These are phyloP conservation scores for Tylopilus orsonianus DNA, from an alignment of 1,284 basidiomycete species.

Conservation along the genomic window DNA sequence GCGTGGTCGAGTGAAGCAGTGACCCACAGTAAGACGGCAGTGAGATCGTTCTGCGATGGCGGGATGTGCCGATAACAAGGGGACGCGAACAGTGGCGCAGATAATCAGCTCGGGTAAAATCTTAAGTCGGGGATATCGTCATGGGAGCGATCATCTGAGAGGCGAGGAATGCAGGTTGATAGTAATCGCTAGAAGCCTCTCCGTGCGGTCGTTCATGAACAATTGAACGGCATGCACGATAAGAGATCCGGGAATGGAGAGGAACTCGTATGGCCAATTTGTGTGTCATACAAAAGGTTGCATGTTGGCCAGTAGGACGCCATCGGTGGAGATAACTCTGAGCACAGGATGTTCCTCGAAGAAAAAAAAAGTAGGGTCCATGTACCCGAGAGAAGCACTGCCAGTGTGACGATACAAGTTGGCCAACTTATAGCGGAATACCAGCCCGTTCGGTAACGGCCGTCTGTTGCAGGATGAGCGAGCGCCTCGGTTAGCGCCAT, in stretches of 20 bases:
- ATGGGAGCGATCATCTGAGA: neutral
- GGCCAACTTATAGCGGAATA: no score
- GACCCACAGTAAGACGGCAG: no score
- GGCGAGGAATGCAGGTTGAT: neutral
- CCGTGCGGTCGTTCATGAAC: neutral
- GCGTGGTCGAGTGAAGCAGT: no score
- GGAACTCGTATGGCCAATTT: neutral
- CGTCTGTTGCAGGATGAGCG: neutral
- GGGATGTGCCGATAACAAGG: neutral
- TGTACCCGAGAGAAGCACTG: neutral
- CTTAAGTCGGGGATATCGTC: neutral
- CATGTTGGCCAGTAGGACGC: neutral
- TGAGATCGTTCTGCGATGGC: no score
- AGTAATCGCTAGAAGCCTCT: neutral
- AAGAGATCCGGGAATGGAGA: conserved; percentile 6
- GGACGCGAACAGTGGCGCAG: conserved; percentile 2
- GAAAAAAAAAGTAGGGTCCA: no score
- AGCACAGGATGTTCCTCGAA: no score
- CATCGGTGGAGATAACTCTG: no score
- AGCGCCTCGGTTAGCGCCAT: neutral
- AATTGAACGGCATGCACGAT: neutral
- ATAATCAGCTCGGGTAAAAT: neutral
- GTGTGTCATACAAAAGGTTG: neutral
- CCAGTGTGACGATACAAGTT: neutral
- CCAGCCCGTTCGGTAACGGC: neutral